Evolutionary conservation across 306 rosid species (phyloP).

Genomic region (Vigna unguiculata): DNA sequence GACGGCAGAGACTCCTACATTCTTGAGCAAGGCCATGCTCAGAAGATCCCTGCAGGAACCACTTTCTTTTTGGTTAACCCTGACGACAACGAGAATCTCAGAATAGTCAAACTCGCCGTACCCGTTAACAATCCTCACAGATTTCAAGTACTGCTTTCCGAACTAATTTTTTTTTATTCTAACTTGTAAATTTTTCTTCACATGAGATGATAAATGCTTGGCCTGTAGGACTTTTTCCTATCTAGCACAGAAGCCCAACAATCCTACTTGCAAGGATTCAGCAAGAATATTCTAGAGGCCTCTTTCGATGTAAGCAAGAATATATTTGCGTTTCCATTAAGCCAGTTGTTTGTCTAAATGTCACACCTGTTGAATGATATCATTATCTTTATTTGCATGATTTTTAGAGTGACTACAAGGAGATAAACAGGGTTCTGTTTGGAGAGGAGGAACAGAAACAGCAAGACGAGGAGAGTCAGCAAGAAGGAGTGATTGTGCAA

Average conservation of each 20-base stretch:
- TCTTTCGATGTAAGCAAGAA: neutral
- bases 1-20: constrained; percentile 15
- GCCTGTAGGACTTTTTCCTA: constrained; percentile 28
- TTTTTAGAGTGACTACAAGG: constrained; percentile 21
- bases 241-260: constrained; percentile 2
- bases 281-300: constrained; percentile 33
- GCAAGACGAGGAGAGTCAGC: too few species aligned
- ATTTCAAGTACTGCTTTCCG: neutral
- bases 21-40: constrained; percentile 30
- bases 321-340: neutral
- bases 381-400: too few species aligned
- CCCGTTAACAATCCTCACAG: constrained; percentile 27
- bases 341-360: neutral
- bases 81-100: constrained; percentile 33
- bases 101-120: neutral
- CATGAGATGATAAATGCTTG: neutral
- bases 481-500: constrained; percentile 31
- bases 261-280: constrained; percentile 30
- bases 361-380: too few species aligned
- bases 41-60: constrained; percentile 20
- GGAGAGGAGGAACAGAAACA: neutral
- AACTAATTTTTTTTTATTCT: too few species aligned
- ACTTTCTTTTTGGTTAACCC: constrained; percentile 8
- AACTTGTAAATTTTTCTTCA: neutral
- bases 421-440: constrained; percentile 36